Evolutionary conservation across 2,329 filamentous ascomycete species (phyloP).

Genomic region (Alternaria postmessia): DNA sequence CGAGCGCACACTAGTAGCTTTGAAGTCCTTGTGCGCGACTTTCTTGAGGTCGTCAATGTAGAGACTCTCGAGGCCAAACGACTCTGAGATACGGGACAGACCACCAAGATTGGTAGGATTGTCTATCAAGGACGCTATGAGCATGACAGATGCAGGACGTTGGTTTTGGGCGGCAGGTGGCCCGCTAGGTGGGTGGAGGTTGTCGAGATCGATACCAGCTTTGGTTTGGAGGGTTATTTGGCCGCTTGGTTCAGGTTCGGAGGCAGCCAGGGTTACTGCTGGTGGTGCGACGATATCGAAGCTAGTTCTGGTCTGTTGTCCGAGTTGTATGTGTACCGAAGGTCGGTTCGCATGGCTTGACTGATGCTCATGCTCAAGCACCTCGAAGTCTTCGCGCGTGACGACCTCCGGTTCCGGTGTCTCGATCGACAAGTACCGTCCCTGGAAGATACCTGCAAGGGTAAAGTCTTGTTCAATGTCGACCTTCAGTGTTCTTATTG

Average conservation of each 20-base stretch:
- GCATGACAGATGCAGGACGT: constrained; percentile 50
- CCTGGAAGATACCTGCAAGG: constrained; percentile 56
- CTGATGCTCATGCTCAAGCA: constrained; percentile 42
- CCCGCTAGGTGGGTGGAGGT: constrained; percentile 29
- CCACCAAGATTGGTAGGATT: constrained; percentile 61
- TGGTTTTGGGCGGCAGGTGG: constrained; percentile 29
- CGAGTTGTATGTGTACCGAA: constrained; percentile 26
- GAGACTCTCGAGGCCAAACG: constrained; percentile 59
- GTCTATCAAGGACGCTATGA: constrained; percentile 61
- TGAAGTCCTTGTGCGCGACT: constrained; percentile 58
- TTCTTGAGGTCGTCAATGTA: constrained; percentile 55
- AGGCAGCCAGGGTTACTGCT: background rate
- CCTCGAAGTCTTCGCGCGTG: constrained; percentile 51
- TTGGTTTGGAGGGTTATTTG: constrained; percentile 60
- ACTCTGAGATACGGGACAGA: constrained; percentile 60
- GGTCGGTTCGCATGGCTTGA: constrained; percentile 18
- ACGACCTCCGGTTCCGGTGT: constrained; percentile 51
- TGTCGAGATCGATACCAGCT: constrained; percentile 54
- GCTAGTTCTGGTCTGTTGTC: background rate
- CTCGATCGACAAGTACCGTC: constrained; percentile 55
- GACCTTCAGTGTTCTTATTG: constrained; percentile 49
- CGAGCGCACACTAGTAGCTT: constrained; percentile 58
- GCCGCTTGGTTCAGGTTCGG: background rate
- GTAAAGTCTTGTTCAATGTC: constrained; percentile 55
- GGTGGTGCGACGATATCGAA: background rate